Base-by-base conservation (phyloP, 441 rosid genomes). In the Gossypium lobatum region DNA sequence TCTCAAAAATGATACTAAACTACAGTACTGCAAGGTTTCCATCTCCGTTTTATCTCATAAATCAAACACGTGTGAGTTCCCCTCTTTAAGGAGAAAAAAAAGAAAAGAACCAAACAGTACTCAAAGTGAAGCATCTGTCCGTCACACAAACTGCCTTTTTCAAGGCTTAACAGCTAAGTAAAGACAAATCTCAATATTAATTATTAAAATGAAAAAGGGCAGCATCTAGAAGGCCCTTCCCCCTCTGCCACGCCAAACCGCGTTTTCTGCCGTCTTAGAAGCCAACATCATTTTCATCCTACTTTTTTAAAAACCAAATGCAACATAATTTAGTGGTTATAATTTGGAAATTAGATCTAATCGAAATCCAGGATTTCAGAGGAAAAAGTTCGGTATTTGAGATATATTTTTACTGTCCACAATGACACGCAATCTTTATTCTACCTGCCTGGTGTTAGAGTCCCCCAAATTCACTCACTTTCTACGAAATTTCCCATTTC, bases 401-500 rank as follows among this genome's bases (percentile, higher is more conserved):
- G 4, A 48, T 45, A 8, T 45, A 2, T 11, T 45, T 45, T 46
- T 3, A 3, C 52, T 21, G 80, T 66, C 66, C 4, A 34, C 76
- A 76, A 89, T 85, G 88, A 83, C 91, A 85, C 81, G 77, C 87
- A 61, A 84, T 52, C 75, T 8, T 3, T 55, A 57, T 9, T 57
- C 28, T 20, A 2, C 25, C 28, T 13, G 7, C 31, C 10, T 18
- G 3, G 26, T 18, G 26, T 13, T 28, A 23, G 21, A 21, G 31
- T 46, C 39, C 1, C 23, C 37, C 6, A 31, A 37, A 0, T n/a
- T 7, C 76, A 11, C 74, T 39, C 76, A 3, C 76, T 31, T 87
- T 85, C 95, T 75, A 1, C 1, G 92, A 83, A 88, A 82, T 81
- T 89, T 85, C 91, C 61, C 8, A 0, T 55, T 8, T 73, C 21